A percentile compares a stretch with the other conserved stretches of the same genome.
These are phyloP conservation scores for Fusarium metavorans DNA, from an alignment of 2,329 filamentous ascomycete species.

Conservation along the genomic window DNA sequence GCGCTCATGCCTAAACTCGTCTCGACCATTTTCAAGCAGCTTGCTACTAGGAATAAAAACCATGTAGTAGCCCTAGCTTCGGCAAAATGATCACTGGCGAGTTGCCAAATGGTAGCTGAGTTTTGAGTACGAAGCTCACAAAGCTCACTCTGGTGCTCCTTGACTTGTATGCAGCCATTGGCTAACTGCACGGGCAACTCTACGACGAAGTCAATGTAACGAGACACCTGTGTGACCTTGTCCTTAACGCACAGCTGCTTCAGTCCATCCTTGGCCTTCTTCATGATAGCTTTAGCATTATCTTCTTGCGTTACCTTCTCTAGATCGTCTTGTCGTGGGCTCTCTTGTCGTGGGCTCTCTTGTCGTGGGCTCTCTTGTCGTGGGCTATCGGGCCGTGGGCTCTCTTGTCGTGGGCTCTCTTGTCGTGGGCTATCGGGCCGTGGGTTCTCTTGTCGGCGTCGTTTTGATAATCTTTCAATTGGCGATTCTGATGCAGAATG, in stretches of 20 bases:
- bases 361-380: too few relatives aligned
- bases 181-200: background rate
- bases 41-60: background rate
- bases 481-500: background rate
- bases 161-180: background rate
- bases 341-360: too few relatives aligned
- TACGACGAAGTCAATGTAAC: background rate
- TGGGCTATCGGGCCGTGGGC: too few relatives aligned
- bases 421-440: too few relatives aligned
- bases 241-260: background rate
- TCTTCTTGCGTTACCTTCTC: too few relatives aligned
- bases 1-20: background rate
- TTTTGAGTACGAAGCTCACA: background rate
- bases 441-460: background rate
- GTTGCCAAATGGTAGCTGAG: background rate
- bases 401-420: too few relatives aligned
- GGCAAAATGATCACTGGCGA: background rate
- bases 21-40: background rate
- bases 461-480: background rate
- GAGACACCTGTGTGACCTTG: background rate
- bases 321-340: too few relatives aligned
- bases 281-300: too few relatives aligned
- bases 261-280: background rate
- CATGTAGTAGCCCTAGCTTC: background rate
- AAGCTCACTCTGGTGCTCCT: background rate